These are phyloP conservation scores for Eucalyptus paniculata DNA, from an alignment of 345 rosid genomes.

Conservation along the genomic window DNA sequence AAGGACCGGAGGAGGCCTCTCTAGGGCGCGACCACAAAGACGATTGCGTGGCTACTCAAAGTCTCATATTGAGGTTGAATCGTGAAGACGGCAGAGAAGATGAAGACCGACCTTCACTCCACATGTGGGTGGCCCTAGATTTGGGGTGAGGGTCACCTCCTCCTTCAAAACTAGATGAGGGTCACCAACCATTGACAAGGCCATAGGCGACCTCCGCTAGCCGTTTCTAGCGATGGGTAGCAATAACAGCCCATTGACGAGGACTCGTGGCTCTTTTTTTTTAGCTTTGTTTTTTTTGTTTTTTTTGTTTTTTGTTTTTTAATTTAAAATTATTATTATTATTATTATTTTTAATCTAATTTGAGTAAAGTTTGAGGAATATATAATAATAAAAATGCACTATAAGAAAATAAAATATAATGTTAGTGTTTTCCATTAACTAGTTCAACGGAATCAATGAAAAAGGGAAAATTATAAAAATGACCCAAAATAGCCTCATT, in stretches of 20 bases:
- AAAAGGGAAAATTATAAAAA: too few species aligned
- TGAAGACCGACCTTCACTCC: not conserved
- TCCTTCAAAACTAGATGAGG: not conserved
- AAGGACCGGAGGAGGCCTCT: not conserved
- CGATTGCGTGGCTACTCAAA: not conserved
- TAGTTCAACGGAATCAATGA: too few species aligned
- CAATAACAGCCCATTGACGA: not conserved
- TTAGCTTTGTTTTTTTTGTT: not conserved
- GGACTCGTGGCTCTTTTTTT: not conserved
- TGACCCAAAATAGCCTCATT: too few species aligned
- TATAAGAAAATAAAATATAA: too few species aligned
- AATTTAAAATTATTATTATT: too few species aligned
- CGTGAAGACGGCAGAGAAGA: not conserved
- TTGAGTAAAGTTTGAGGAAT: too few species aligned
- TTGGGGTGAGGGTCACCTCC: not conserved
- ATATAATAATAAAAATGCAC: too few species aligned
- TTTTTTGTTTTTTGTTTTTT: too few species aligned
- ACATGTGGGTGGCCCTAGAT: not conserved
- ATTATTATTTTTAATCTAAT: not conserved
- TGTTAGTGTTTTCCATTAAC: too few species aligned
- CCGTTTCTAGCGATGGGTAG: not conserved
- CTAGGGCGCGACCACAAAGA: not conserved
- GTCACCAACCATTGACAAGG: not conserved
- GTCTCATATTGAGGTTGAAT: not conserved
- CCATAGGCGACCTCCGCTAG: not conserved